Conservation (phyloP, 768 basidiomycete genomes). For the Suillus tomentosus region DNA sequence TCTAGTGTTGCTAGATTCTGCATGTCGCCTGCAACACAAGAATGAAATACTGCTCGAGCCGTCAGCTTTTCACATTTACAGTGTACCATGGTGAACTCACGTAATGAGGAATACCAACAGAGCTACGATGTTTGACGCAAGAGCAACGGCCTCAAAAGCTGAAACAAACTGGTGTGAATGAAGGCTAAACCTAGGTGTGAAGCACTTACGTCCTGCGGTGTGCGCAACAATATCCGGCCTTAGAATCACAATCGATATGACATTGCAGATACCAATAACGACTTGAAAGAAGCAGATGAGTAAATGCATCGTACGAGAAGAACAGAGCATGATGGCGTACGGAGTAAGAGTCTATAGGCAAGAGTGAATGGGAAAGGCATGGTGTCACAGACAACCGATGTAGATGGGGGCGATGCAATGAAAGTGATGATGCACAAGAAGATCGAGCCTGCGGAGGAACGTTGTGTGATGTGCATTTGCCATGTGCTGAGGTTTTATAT, state of each 20-base stretch:
- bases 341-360: constrained; percentile 21
- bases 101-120: constrained; percentile 19
- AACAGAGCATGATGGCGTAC: constrained; percentile 17
- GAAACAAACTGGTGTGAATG: not conserved
- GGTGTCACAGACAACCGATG: constrained; percentile 25
- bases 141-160: constrained; percentile 26
- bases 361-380: constrained; percentile 30
- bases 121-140: constrained; percentile 18
- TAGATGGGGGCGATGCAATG: constrained; percentile 11
- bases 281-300: constrained; percentile 19
- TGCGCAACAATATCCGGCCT: constrained; percentile 19
- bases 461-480: constrained; percentile 7
- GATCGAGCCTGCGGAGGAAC: constrained; percentile 10
- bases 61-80: not conserved
- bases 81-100: constrained; percentile 17
- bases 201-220: constrained; percentile 27
- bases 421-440: constrained; percentile 11
- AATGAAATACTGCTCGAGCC: constrained; percentile 19
- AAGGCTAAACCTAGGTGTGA: not conserved
- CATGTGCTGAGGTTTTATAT: constrained; percentile 6
- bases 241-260: constrained; percentile 20
- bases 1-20: constrained; percentile 25
- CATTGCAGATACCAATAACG: constrained; percentile 19
- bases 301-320: not conserved
- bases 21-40: constrained; percentile 14